Conservation (phyloP, 140 eudicot species). For the Senecio squalidus region DNA sequence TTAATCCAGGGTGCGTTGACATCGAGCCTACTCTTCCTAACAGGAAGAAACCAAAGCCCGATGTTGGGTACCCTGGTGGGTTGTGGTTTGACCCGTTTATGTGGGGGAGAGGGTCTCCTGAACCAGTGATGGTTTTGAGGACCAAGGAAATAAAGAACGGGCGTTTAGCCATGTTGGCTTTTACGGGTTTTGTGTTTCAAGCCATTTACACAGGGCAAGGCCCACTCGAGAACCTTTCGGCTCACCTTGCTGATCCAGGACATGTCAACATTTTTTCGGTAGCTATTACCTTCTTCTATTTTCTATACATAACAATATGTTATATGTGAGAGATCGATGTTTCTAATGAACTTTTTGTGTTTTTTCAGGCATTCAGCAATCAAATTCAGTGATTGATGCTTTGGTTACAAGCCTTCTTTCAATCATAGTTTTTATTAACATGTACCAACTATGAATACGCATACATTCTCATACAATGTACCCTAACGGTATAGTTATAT, state of each 20-base stretch:
- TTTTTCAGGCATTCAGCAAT: slow-evolving; percentile 34
- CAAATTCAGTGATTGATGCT: slow-evolving; percentile 19
- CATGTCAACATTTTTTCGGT: slow-evolving; percentile 90
- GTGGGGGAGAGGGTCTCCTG: slow-evolving; percentile 94
- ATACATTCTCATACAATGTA: slow-evolving; percentile 4
- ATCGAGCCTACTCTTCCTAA: slow-evolving; percentile 67
- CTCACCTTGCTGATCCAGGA: slow-evolving; percentile 90
- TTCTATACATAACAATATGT: background rate
- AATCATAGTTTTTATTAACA: background rate
- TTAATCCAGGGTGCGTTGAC: slow-evolving; percentile 83
- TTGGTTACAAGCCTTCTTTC: slow-evolving; percentile 12
- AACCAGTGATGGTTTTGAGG: slow-evolving; percentile 83
- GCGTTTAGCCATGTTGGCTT: slow-evolving; percentile 86
- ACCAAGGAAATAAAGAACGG: slow-evolving; percentile 96
- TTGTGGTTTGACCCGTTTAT: slow-evolving; percentile 81
- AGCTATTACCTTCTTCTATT: slow-evolving; percentile 1
- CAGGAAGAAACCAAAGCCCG: slow-evolving; percentile 64
- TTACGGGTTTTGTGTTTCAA: slow-evolving; percentile 79
- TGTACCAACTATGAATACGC: slow-evolving; percentile 9
- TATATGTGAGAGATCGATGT: background rate
- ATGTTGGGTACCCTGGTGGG: slow-evolving; percentile 98
- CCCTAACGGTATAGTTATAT: background rate
- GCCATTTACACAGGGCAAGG: slow-evolving; percentile 82
- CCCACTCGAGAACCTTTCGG: slow-evolving; percentile 68
- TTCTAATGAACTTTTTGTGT: background rate